These are phyloP conservation scores for Cryptococcus wingfieldii DNA, from an alignment of 1,284 basidiomycete genomes.

Conservation along the genomic window DNA sequence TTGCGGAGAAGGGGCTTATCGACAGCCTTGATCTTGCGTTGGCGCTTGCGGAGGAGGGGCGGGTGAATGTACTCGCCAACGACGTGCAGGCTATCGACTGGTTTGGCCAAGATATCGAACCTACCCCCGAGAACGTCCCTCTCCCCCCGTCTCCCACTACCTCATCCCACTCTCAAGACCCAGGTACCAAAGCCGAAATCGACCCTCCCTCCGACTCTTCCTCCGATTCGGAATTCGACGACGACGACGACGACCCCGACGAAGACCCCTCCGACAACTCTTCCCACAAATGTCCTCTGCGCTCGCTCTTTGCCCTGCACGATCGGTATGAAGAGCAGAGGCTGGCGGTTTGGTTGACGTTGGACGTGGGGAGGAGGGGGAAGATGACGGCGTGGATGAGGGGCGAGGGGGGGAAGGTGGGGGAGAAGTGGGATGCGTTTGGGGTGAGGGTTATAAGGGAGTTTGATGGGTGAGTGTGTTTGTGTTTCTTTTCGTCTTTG, in stretches of 20 bases:
- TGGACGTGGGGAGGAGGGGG: slow-evolving; percentile 13
- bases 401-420: slow-evolving; percentile 20
- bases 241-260: slow-evolving; percentile 12
- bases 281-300: slow-evolving; percentile 24
- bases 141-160: background rate
- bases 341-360: slow-evolving; percentile 30
- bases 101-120: slow-evolving; percentile 6
- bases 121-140: background rate
- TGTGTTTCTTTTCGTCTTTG: background rate
- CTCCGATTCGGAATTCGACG: slow-evolving; percentile 14
- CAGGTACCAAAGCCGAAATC: background rate
- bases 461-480: slow-evolving; percentile 24
- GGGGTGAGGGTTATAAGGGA: slow-evolving; percentile 24
- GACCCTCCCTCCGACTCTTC: slow-evolving; percentile 10
- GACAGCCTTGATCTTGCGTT: slow-evolving; percentile 9
- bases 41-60: slow-evolving; percentile 8
- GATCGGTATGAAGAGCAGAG: slow-evolving; percentile 38
- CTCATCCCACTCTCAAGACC: background rate
- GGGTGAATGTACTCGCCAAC: slow-evolving; percentile 7
- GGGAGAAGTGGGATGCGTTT: slow-evolving; percentile 29
- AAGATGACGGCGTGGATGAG: slow-evolving; percentile 34
- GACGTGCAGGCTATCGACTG: slow-evolving; percentile 9
- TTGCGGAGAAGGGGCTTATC: slow-evolving; percentile 9
- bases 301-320: slow-evolving; percentile 28
- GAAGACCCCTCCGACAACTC: background rate